Evolutionary conservation across 2,329 filamentous ascomycete species (phyloP).

Genomic region (Hyphodiscus sp.): DNA sequence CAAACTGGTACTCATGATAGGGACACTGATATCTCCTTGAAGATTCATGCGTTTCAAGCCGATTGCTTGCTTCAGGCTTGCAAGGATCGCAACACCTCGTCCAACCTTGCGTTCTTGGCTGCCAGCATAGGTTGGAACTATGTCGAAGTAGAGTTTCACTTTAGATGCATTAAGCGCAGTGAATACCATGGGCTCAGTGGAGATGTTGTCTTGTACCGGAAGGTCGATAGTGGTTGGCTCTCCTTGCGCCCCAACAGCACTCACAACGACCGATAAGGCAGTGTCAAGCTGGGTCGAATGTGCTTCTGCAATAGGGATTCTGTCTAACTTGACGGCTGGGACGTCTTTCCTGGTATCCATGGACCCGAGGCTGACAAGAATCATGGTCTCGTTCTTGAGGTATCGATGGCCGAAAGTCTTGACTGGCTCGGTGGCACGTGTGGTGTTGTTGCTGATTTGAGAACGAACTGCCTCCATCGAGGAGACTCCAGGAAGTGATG

Average conservation of each 20-base stretch:
- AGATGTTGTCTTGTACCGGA: slow-evolving; percentile 87
- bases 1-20: slow-evolving; percentile 72
- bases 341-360: slow-evolving; percentile 86
- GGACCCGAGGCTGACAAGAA: slow-evolving; percentile 86
- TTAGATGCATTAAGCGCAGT: slow-evolving; percentile 69
- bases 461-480: slow-evolving; percentile 58
- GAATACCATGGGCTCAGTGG: slow-evolving; percentile 90
- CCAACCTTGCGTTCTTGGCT: slow-evolving; percentile 84
- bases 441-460: slow-evolving; percentile 32
- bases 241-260: slow-evolving; percentile 75
- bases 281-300: slow-evolving; percentile 93
- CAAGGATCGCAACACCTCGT: slow-evolving; percentile 80
- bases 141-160: slow-evolving; percentile 88
- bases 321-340: slow-evolving; percentile 78
- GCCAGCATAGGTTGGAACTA: slow-evolving; percentile 91
- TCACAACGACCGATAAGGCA: slow-evolving; percentile 84
- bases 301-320: slow-evolving; percentile 78
- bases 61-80: slow-evolving; percentile 74
- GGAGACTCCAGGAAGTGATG: slow-evolving; percentile 44
- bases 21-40: slow-evolving; percentile 86
- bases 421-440: slow-evolving; percentile 64
- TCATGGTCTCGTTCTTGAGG: slow-evolving; percentile 78
- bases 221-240: slow-evolving; percentile 87
- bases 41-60: slow-evolving; percentile 85
- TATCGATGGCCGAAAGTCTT: slow-evolving; percentile 97